A percentile compares a stretch with the other conserved stretches of the same genome.
phyloP scores from a whole-genome alignment of 352 stramenopile species.

The Globisporangium echinulatum region DNA sequence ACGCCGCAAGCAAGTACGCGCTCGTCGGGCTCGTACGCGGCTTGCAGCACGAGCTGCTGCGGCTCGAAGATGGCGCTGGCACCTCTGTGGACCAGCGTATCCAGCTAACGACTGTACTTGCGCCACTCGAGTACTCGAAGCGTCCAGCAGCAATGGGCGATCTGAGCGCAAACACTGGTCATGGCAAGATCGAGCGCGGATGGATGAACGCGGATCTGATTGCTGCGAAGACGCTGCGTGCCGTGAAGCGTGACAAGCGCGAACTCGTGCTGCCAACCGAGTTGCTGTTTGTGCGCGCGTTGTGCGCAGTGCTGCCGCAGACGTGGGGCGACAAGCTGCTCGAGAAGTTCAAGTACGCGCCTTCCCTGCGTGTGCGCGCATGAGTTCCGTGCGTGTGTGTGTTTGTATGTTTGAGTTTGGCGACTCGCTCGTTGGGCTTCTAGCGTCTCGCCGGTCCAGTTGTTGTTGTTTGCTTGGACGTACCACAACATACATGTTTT shows the following conservation, averaged over 20 bases:
- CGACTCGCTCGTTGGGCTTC: too few species aligned
- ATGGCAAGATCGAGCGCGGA: slow-evolving; percentile 7
- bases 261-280: slow-evolving; percentile 9
- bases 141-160: background rate
- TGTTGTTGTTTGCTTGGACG: too few species aligned
- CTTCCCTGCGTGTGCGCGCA: background rate
- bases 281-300: slow-evolving; percentile 5
- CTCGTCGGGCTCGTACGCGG: slow-evolving; percentile 8
- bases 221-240: slow-evolving; percentile 5
- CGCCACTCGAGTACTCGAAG: slow-evolving; percentile 11
- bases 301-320: slow-evolving; percentile 11
- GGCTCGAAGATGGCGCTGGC: background rate
- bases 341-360: slow-evolving; percentile 13
- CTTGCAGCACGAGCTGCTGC: slow-evolving; percentile 11
- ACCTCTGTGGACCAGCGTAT: background rate
- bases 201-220: slow-evolving; percentile 13
- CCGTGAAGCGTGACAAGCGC: slow-evolving; percentile 15
- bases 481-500: too few species aligned
- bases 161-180: background rate
- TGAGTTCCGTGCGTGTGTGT: background rate
- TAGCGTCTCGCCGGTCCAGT: too few species aligned
- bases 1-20: slow-evolving; percentile 13
- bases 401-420: background rate
- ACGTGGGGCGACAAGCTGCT: slow-evolving; percentile 14
- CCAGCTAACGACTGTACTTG: slow-evolving; percentile 10